Evolutionary conservation across 2,329 filamentous ascomycete genomes (phyloP).

Genomic region (Cercospora janseana): DNA sequence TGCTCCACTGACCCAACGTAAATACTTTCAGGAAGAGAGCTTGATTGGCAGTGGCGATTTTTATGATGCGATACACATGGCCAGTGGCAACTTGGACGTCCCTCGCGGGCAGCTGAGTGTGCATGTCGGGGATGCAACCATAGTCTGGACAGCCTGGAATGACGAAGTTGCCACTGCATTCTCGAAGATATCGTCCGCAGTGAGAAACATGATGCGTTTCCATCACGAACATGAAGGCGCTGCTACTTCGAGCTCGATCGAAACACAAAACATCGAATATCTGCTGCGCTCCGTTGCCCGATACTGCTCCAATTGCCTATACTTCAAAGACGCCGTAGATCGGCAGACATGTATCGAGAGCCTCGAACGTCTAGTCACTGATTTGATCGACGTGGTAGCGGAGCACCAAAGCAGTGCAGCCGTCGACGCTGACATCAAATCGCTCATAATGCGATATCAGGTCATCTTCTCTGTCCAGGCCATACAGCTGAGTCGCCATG

Average conservation of each 20-base stretch:
- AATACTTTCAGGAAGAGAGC: constrained; percentile 56
- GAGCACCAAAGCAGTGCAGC: neutral
- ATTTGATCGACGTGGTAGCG: constrained; percentile 29
- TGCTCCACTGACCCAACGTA: constrained; percentile 49
- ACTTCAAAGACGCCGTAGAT: constrained; percentile 57
- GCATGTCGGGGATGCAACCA: constrained; percentile 32
- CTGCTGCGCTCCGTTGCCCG: constrained; percentile 47
- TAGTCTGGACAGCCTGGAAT: constrained; percentile 55
- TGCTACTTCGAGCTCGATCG: constrained; percentile 18
- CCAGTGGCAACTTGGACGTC: constrained; percentile 46
- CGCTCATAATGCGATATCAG: constrained; percentile 24
- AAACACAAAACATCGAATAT: constrained; percentile 2
- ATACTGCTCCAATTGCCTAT: constrained; percentile 51
- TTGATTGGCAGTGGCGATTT: constrained; percentile 60
- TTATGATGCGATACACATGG: constrained; percentile 44
- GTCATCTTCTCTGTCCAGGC: constrained; percentile 37
- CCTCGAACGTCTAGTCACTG: constrained; percentile 43
- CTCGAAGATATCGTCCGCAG: constrained; percentile 37
- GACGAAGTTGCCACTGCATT: constrained; percentile 54
- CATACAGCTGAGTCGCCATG: constrained; percentile 35
- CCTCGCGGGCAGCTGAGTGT: constrained; percentile 43
- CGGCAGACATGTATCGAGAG: constrained; percentile 48
- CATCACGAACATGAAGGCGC: neutral
- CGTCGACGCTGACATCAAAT: neutral
- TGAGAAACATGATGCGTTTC: constrained; percentile 27